Evolutionary conservation across 139 green algal genomes (phyloP).

Genomic region (Chlamydomonas incerta): DNA sequence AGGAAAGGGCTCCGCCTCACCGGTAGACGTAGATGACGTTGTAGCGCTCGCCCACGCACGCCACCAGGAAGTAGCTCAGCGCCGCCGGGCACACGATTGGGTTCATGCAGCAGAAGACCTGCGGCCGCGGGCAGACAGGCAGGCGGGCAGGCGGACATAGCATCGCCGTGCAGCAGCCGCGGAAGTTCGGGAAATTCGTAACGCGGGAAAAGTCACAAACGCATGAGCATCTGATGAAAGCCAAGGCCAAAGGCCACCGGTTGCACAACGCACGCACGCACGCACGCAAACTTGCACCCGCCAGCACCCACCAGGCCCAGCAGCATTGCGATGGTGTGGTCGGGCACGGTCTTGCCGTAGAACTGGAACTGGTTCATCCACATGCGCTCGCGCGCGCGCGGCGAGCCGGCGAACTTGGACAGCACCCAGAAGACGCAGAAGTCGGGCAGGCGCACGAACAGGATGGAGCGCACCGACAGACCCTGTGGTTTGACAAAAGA

Average conservation of each 20-base stretch:
- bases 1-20: too few species aligned
- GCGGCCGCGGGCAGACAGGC: too few species aligned
- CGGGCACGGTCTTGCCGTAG: slow-evolving; percentile 21
- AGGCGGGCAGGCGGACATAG: too few species aligned
- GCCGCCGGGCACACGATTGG: slow-evolving; percentile 77
- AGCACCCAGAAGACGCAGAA: slow-evolving; percentile 51
- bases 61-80: slow-evolving; percentile 79
- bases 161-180: too few species aligned
- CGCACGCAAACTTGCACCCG: too few species aligned
- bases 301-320: slow-evolving; percentile 48
- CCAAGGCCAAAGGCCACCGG: neutral
- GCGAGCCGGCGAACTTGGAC: slow-evolving; percentile 46
- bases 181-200: too few species aligned
- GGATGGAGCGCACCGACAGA: too few species aligned
- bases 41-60: slow-evolving; percentile 48
- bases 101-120: slow-evolving; percentile 77
- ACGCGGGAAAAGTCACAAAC: too few species aligned
- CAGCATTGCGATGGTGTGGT: slow-evolving; percentile 69
- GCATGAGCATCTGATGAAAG: neutral
- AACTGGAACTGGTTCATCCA: slow-evolving; percentile 47
- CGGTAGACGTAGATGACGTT: slow-evolving; percentile 57
- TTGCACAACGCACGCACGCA: neutral
- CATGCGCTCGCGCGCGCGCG: slow-evolving; percentile 34
- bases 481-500: too few species aligned
- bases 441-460: slow-evolving; percentile 34